Evolutionary conservation across 169 alveolate genomes (phyloP).

Genomic region (Theileria annulata): DNA sequence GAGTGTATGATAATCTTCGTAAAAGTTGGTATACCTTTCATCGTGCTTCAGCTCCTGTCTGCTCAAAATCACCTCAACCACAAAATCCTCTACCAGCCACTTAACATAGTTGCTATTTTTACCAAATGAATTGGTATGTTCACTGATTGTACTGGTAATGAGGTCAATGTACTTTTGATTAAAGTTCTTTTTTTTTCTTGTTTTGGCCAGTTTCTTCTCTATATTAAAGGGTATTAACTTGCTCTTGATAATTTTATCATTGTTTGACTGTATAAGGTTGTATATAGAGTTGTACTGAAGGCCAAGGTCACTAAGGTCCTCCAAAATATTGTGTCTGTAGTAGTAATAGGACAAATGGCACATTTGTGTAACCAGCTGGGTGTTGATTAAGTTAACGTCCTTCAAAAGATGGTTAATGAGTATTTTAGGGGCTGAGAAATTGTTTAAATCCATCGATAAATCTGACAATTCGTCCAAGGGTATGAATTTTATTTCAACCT

Average conservation of each 20-base stretch:
- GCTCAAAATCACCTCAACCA: constrained; percentile 58
- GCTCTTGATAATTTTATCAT: constrained; percentile 21
- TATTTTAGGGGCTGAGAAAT: constrained; percentile 29
- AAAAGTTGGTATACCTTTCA: constrained; percentile 29
- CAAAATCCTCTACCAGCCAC: constrained; percentile 41
- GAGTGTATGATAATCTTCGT: constrained; percentile 55
- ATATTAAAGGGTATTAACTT: constrained; percentile 40
- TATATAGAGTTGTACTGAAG: constrained; percentile 27
- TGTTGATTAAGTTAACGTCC: constrained; percentile 31
- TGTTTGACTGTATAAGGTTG: constrained; percentile 29
- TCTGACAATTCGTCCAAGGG: constrained; percentile 46
- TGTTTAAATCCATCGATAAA: constrained; percentile 4
- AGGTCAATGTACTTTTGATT: constrained; percentile 23
- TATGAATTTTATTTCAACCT: constrained; percentile 24
- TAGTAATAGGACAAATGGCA: constrained; percentile 25
- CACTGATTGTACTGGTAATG: constrained; percentile 18
- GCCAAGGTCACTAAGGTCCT: constrained; percentile 41
- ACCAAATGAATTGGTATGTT: constrained; percentile 1
- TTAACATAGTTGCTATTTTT: constrained; percentile 14
- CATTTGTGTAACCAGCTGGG: constrained; percentile 53
- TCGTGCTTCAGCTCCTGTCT: constrained; percentile 30
- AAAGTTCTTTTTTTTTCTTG: constrained; percentile 9
- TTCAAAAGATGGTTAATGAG: constrained; percentile 6
- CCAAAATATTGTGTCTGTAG: constrained; percentile 31
- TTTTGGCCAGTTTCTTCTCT: constrained; percentile 36